A percentile compares a stretch with the other conserved stretches of the same genome.
These are phyloP conservation scores for Cutaneotrichosporon spelunceum DNA, from an alignment of 1,284 basidiomycete genomes.

Conservation along the genomic window DNA sequence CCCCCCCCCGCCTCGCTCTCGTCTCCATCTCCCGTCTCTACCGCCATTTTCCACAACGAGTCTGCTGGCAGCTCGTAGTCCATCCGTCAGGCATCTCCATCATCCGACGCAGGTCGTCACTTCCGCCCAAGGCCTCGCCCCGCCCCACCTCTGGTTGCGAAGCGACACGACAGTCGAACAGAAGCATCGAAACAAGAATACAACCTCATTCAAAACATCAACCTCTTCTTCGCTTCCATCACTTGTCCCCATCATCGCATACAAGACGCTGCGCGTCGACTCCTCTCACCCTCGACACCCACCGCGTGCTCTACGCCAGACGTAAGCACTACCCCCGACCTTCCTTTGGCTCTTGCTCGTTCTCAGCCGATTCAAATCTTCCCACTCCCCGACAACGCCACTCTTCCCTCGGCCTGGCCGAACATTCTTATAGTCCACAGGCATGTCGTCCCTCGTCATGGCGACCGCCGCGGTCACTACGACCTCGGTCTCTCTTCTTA, in stretches of 20 bases:
- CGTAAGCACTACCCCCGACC: background rate
- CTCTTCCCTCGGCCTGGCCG: background rate
- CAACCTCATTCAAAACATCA: background rate
- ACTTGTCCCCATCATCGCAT: background rate
- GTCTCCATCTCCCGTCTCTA: background rate
- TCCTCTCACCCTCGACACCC: background rate
- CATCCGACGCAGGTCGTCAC: background rate
- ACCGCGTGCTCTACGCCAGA: conserved; percentile 2
- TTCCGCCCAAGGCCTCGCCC: background rate
- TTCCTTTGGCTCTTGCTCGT: background rate
- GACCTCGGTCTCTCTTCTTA: background rate
- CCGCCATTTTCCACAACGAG: background rate
- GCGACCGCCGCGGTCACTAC: background rate
- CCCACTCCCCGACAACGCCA: background rate
- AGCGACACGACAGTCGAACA: background rate
- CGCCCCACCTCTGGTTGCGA: background rate
- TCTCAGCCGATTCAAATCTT: background rate
- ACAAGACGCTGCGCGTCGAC: conserved; percentile 5
- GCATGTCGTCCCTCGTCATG: conserved; percentile 1
- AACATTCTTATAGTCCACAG: background rate
- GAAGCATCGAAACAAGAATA: no score
- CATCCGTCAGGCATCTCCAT: background rate
- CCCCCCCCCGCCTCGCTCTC: no score
- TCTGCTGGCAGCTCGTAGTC: conserved; percentile 2
- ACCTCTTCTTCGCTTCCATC: background rate